Conservation (phyloP, 495 filamentous ascomycete species). For the Podospora fimiseda region DNA sequence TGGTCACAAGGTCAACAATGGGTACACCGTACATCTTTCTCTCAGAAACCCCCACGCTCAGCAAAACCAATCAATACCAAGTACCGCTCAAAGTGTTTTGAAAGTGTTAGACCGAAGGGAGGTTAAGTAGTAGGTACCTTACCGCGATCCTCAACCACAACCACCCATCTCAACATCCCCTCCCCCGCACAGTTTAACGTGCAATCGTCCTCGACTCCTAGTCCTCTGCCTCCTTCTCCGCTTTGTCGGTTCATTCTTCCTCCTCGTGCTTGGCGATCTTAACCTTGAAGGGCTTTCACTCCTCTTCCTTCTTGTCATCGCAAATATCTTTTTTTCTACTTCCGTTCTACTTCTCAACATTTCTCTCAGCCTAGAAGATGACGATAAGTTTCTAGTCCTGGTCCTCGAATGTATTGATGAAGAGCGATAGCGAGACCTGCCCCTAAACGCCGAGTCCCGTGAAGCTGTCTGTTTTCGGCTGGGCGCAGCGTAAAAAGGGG, state of each 20-base stretch:
- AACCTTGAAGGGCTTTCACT: constrained; percentile 16
- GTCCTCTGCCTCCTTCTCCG: constrained; percentile 13
- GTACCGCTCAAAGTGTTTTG: too few species aligned
- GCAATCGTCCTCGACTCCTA: constrained; percentile 10
- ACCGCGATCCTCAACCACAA: neutral
- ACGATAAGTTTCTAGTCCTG: too few species aligned
- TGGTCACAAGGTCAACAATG: neutral
- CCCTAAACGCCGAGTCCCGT: neutral
- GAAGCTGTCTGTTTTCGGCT: neutral
- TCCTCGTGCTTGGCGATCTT: constrained; percentile 3
- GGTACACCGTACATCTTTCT: too few species aligned
- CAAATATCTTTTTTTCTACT: neutral
- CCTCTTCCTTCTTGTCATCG: constrained; percentile 1
- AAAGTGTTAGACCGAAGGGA: too few species aligned
- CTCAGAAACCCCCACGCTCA: too few species aligned
- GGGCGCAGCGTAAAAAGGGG: neutral
- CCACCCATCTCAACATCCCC: neutral
- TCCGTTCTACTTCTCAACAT: neutral
- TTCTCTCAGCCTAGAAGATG: neutral
- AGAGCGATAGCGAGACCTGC: neutral
- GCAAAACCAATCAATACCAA: too few species aligned
- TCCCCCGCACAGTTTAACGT: neutral
- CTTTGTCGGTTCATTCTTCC: neutral
- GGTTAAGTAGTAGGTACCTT: too few species aligned
- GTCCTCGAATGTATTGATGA: neutral